Evolutionary conservation across 2,329 filamentous ascomycete species (phyloP).

Genomic region (Huntiella moniliformis): DNA sequence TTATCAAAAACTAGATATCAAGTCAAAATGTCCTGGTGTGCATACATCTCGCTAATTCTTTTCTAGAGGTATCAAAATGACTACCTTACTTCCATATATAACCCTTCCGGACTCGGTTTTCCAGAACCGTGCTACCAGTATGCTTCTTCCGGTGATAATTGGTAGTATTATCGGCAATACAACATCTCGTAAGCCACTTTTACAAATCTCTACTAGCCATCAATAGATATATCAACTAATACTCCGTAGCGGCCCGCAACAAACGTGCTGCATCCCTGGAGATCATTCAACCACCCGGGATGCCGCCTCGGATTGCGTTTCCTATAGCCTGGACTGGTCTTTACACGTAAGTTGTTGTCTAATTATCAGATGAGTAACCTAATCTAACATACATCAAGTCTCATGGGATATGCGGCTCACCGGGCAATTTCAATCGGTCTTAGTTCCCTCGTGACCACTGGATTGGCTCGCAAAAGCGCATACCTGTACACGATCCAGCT

Average conservation of each 20-base stretch:
- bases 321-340: constrained; percentile 47
- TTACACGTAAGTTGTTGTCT: constrained; percentile 28
- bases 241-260: constrained; percentile 35
- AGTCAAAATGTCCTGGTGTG: neutral
- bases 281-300: constrained; percentile 48
- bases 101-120: constrained; percentile 57
- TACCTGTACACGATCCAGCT: constrained; percentile 77
- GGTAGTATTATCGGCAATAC: constrained; percentile 57
- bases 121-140: constrained; percentile 49
- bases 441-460: constrained; percentile 32
- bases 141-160: constrained; percentile 55
- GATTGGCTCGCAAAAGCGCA: constrained; percentile 46
- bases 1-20: no score
- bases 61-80: constrained; percentile 35
- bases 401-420: constrained; percentile 82
- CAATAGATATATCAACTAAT: neutral
- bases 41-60: neutral
- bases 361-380: neutral
- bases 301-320: constrained; percentile 42
- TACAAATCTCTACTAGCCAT: neutral
- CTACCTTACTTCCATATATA: constrained; percentile 57
- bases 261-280: constrained; percentile 28
- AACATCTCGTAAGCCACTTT: constrained; percentile 36
- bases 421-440: constrained; percentile 50
- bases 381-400: constrained; percentile 15